Percentiles rank a stretch among this genome's conserved stretches.
Evolutionary conservation across 495 filamentous ascomycete species (phyloP).

Genomic region (Lichina pygmaea): DNA sequence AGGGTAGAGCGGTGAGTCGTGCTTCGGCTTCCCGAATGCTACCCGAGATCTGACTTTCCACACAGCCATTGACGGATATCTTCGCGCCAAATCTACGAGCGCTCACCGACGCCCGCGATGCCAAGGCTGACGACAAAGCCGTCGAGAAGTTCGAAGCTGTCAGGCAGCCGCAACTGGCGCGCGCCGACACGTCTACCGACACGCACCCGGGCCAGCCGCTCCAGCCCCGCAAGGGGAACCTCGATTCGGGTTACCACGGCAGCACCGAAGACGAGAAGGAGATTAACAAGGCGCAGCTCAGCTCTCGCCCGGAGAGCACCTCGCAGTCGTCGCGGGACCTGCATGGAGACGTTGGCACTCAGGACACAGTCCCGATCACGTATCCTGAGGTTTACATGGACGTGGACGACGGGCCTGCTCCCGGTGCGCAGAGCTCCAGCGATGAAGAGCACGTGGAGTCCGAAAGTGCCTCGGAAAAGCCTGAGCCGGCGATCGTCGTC

Average conservation of each 20-base stretch:
- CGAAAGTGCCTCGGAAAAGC: no score
- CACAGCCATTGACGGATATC: slow-evolving; percentile 57
- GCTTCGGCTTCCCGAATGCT: neutral
- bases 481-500: no score
- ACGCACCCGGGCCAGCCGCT: neutral
- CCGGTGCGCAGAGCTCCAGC: no score
- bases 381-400: no score
- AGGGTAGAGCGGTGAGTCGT: slow-evolving; percentile 37
- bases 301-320: no score
- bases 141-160: slow-evolving; percentile 3
- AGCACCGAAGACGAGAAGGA: slow-evolving; percentile 30
- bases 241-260: slow-evolving; percentile 67
- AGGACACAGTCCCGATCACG: no score
- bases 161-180: slow-evolving; percentile 8
- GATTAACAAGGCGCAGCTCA: neutral
- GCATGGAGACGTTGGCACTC: no score
- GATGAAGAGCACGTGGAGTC: no score
- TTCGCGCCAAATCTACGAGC: slow-evolving; percentile 27
- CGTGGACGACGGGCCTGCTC: no score
- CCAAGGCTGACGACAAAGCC: neutral
- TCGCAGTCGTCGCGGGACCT: no score
- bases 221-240: slow-evolving; percentile 8
- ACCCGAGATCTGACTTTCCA: neutral
- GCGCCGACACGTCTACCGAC: neutral
- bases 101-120: slow-evolving; percentile 8